These are phyloP conservation scores for Monosporascus sp. DNA, from an alignment of 2,329 filamentous ascomycete species.

Conservation along the genomic window DNA sequence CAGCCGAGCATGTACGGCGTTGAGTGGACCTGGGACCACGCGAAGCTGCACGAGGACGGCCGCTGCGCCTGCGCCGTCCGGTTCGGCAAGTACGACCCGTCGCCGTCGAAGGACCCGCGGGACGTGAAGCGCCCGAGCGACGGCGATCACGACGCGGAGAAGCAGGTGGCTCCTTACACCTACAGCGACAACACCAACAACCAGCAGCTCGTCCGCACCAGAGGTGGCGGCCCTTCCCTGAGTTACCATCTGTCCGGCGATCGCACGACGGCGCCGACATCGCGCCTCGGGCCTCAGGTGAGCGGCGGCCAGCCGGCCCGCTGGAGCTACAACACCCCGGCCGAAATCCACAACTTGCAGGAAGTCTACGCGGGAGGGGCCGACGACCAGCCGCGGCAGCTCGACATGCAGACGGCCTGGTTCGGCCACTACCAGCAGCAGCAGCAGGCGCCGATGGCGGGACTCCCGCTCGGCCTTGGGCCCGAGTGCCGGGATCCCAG, in stretches of 20 bases:
- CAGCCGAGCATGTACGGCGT: conserved; percentile 32
- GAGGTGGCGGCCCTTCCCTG: background rate
- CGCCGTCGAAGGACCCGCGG: background rate
- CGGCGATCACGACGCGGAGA: background rate
- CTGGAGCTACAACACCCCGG: conserved; percentile 7
- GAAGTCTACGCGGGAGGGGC: background rate
- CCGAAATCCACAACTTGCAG: background rate
- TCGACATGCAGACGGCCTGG: conserved; percentile 16
- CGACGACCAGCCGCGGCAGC: background rate
- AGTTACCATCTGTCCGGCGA: background rate
- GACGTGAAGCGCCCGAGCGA: background rate
- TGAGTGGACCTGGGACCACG: conserved; percentile 37
- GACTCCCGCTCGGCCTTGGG: background rate
- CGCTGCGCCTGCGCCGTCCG: conserved; percentile 29
- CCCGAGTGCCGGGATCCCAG: background rate
- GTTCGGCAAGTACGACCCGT: conserved; percentile 26
- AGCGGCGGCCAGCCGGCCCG: conserved; percentile 6
- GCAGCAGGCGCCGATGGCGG: background rate
- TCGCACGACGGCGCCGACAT: background rate
- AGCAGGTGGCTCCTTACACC: background rate
- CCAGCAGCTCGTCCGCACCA: background rate
- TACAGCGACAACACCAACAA: background rate
- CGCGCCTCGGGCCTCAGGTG: background rate
- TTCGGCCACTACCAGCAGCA: conserved; percentile 2
- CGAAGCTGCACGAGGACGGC: conserved; percentile 28